Evolutionary conservation across 2,329 filamentous ascomycete genomes (phyloP), one percentile per base, ranked within the genome.

Genomic region (Monilinia aucupariae): DNA sequence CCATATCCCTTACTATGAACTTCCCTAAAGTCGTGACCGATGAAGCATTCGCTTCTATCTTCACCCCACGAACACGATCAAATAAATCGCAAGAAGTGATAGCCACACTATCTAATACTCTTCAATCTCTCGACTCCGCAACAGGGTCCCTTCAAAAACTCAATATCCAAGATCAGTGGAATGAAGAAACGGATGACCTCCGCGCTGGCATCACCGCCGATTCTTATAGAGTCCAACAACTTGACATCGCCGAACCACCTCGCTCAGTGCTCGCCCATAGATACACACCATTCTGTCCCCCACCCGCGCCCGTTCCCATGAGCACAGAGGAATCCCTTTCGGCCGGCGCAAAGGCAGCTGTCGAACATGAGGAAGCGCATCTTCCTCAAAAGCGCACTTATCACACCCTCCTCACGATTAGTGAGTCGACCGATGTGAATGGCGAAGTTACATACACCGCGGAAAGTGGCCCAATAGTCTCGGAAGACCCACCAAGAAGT

Each of bases 1-100:
- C 94, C 52, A 93, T 99, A 72, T 96, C 91, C 62, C 85, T 97
- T 68, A 92, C 88, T 56, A 87, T 88, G 70, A 87, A 88, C 69
- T 87, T 96, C 73, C 94, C 89, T 62, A 86, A 84, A 70, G 80
- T 82, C 25, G 83, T 92, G 52, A 86, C 84, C 59, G 81, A 88
- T 66, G 88, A 90, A 73, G 82, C 87, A 56, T 97, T 97, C 76
- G 87, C 90, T 66, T 82, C 88, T 72, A 92, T 99, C 72, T 97
- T 97, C 76, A 81, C 86, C 51, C 74, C 79, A 63, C 82, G 80
- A 61, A 76, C 77, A 27, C 80, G 80, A 69, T 71, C 75, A 65
- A 78, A 77, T 72, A 82, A 83, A 70, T 74, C 69, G 39, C 75
- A 78, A 73, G 81, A 83, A 70, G 87, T 90, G 60, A 85, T 91